Base-by-base conservation (phyloP, 2,329 filamentous ascomycete species). In the Pseudogymnoascus sp. region DNA sequence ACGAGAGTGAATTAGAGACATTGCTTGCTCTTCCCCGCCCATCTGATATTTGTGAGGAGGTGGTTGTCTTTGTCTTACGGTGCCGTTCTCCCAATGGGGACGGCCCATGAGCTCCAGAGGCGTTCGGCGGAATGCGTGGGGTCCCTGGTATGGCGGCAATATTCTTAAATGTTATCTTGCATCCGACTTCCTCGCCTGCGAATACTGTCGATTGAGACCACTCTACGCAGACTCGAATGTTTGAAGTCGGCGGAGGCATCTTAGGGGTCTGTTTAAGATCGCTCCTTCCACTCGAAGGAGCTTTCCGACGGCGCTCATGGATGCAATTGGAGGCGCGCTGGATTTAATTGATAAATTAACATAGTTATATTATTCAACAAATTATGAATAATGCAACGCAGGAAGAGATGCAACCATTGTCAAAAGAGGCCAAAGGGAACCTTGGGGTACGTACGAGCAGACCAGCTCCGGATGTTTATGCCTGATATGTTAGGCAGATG, bases 141-240 rank as follows among this genome's bases (percentile, higher is more conserved):
- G 68, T 64, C 11, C 61, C 37, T 37, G 68, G 66, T 26, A 62
- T 60, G 26, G 66, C 64, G 26, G 72, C 71, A 66, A 92, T 83
- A 74, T 99, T 99, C 77, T 89, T 93, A 78, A 99, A 99, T 60
- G 91, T 97, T 74, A 99, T 96, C 68, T 88, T 92, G 77, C 94
- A 97, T 78, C 92, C 90, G 72, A 97, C 84, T 72, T 96, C 89
- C 80, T 99, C 94, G 76, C 94, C 94, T 63, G 94, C 91, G 77
- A 97, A 99, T 70, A 99, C 91, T 65, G 90, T 92, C 75, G 93
- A 87, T 73, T 96, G 90, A 74, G 91, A 89, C 90, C 93, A 99
- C 78, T 88, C 87, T 75, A 99, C 91, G 75, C 93, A 96, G 76
- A 97, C 93, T 75, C 92, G 90, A 74, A 99, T 91, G 79, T 95